phyloP scores from a whole-genome alignment of 768 basidiomycete species.

The Hortiboletus campestris region DNA sequence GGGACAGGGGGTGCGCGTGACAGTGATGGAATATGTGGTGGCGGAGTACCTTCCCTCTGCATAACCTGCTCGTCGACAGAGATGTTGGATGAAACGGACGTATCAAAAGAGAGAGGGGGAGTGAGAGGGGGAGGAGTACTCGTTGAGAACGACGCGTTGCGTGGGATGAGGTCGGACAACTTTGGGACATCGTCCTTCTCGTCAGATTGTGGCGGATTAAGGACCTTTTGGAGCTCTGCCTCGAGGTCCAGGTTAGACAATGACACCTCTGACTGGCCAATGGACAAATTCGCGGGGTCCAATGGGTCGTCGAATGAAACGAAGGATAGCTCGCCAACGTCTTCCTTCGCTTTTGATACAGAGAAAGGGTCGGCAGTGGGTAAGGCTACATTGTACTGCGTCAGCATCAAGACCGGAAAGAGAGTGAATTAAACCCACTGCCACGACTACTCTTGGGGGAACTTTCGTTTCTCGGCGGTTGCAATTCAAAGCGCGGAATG shows the following conservation, averaged over 20 bases:
- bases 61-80: conserved; percentile 10
- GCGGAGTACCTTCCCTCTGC: conserved; percentile 5
- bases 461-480: conserved; percentile 16
- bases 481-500: conserved; percentile 35
- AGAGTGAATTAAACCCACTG: conserved; percentile 13
- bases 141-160: conserved; percentile 21
- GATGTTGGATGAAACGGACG: conserved; percentile 16
- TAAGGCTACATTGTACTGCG: conserved; percentile 5
- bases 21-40: not conserved
- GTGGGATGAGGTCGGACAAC: conserved; percentile 27
- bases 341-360: conserved; percentile 23
- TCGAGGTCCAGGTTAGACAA: conserved; percentile 33
- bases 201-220: conserved; percentile 13
- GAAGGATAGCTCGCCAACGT: conserved; percentile 26
- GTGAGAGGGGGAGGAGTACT: conserved; percentile 28
- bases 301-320: conserved; percentile 29
- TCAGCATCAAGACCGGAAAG: not conserved
- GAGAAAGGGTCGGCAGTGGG: conserved; percentile 23
- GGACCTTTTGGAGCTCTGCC: conserved; percentile 27
- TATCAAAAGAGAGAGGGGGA: conserved; percentile 18
- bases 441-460: conserved; percentile 18
- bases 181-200: conserved; percentile 14
- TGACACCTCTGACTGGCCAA: conserved; percentile 38
- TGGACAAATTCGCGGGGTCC: conserved; percentile 33
- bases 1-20: conserved; percentile 3